Base-by-base conservation (phyloP, 2,329 filamentous ascomycete species). In the Tolypocladium tundrense region DNA sequence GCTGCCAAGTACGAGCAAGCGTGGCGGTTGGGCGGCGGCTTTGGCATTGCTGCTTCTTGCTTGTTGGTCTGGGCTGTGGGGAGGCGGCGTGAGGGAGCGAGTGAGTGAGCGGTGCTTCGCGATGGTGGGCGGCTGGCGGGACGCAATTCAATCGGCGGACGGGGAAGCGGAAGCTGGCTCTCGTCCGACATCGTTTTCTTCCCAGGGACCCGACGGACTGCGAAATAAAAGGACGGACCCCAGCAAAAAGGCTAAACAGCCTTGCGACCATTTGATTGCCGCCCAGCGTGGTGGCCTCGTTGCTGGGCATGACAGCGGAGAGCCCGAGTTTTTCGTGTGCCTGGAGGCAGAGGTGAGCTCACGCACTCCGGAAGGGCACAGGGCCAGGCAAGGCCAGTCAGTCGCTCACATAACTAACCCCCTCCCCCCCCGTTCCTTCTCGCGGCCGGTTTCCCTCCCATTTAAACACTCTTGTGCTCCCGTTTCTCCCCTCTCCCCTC, bases 381-480 rank as follows among this genome's bases (percentile, higher is more conserved):
- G 48, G 48, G 43, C 55, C 24, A 21, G 55, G 55, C 48, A 48
- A 27, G 55, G 33, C 33, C 55, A 52, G 45, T 58, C 57, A 45
- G 53, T 62, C 61, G 60, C 60, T 69, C 70, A 69, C 69, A 71
- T 71, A 72, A 69, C 68, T 71, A 67, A 58, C 66, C 69, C 68
- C 67, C 68, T 67, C 66, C 67, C 65, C 69, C 69, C 69, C 65
- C 68, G 57, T 65, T 65, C 63, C 55, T 58, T 67, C 60, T 66
- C 62, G 58, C 62, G 62, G 60, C 65, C 65, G 62, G 59, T 62
- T 64, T 68, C 37, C 64, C 59, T 63, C 63, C 60, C 59, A 60
- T 65, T 68, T 66, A 59, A 54, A 62, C 60, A 54, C 43, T 35
- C n/a, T 50, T 45, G 53, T 40, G 19, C 41, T 50, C 41, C 43